phyloP scores from a whole-genome alignment of 2,329 filamentous ascomycete species.

The Monilinia polystroma region DNA sequence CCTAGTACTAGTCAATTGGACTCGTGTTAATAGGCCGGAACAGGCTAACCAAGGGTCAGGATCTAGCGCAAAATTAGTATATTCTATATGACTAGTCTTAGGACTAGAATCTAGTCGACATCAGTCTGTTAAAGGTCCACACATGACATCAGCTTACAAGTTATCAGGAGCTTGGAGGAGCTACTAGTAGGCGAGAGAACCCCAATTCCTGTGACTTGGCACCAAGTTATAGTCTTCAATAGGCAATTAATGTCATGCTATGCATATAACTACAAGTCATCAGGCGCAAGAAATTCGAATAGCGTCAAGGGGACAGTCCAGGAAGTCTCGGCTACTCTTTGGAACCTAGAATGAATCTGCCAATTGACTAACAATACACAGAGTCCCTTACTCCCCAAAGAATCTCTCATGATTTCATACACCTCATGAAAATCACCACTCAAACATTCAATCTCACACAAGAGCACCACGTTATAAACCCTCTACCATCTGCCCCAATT shows the following conservation, averaged over 20 bases:
- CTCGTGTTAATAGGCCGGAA: not conserved
- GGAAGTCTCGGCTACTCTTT: not conserved
- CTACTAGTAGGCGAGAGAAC: too few species aligned
- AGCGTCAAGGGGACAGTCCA: not conserved
- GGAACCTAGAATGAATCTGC: not conserved
- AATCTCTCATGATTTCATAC: too few species aligned
- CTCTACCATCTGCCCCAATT: too few species aligned
- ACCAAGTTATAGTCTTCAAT: too few species aligned
- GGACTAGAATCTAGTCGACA: not conserved
- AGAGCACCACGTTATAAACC: too few species aligned
- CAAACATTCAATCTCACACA: too few species aligned
- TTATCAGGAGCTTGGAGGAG: too few species aligned
- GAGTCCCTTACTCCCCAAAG: too few species aligned
- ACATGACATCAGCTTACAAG: too few species aligned
- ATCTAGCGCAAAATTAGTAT: not conserved
- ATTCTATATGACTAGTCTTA: not conserved
- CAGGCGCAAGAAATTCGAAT: not conserved
- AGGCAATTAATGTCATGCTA: not conserved
- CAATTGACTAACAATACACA: not conserved
- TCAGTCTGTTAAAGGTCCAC: not conserved
- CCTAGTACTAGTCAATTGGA: not conserved
- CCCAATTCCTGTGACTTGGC: too few species aligned
- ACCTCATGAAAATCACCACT: too few species aligned
- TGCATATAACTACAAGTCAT: not conserved
- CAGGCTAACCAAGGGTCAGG: not conserved